Evolutionary conservation across 2,329 filamentous ascomycete genomes (phyloP), one percentile per base, ranked within the genome.

Genomic region (Ophiostoma sp.): DNA sequence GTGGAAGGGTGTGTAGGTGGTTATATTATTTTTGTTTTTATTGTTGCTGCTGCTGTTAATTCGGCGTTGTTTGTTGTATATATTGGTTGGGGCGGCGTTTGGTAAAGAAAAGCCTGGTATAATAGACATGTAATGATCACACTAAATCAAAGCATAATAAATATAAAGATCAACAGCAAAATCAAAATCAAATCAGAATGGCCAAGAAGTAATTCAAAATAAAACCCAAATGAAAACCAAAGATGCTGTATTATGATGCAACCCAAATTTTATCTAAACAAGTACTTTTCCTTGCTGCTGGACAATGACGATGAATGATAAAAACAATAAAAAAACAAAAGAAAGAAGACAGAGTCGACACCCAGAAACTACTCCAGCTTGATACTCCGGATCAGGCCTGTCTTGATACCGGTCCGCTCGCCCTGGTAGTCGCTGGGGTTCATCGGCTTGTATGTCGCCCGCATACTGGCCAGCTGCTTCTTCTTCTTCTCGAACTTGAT

Each of bases 401-500:
- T 91, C 85, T 97, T 98, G 82, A 99, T 96, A 88, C 95, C 95
- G 60, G 94, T 95, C 81, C 91, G 81, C 80, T 98, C 95, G 82
- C 95, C 95, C 74, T 87, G 87, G 82, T 99, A 99, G 69, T 93
- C 91, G 76, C 93, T 91, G 77, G 87, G 87, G 75, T 91, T 89
- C 81, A 96, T 89, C 72, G 92, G 92, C 80, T 93, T 92, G 83
- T 94, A 98, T 17, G 92, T 84, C 10, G 91, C 87, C 82, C 91
- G 92, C 83, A 94, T 92, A 78, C 90, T 94, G 76, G 87, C 88
- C 77, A 98, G 81, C 85, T 98, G 97, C 91, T 97, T 98, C 87
- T 94, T 91, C 86, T 96, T 97, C 80, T 93, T 90, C 78, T 96
- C 93, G 79, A 88, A 99, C 87, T 93, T 93, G 88, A 93, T 93